Evolutionary conservation across 768 basidiomycete genomes (phyloP), one percentile per base, ranked within the genome.

Genomic region (Leccinum subtestaceum): DNA sequence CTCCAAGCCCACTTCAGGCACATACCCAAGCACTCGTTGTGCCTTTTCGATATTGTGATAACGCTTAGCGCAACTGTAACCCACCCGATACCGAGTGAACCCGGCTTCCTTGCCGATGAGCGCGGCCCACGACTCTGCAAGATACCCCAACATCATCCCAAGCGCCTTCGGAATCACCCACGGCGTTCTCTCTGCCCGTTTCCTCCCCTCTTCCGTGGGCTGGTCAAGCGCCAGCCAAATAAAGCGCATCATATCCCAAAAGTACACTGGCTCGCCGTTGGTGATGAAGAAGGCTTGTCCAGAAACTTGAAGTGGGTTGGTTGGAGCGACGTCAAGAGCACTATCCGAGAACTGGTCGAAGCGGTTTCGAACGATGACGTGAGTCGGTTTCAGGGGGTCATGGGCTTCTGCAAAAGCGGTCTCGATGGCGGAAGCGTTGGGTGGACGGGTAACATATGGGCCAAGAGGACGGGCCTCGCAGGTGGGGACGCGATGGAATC

Each of bases 21-120:
- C 93, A 74, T 99, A 99, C 2, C 94, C 95, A 45, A 99, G 77
- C 60, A 98, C 82, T 59, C 94, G 77, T 65, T 95, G 79, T 10
- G 96, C 90, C 77, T 90, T 95, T 75, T 98, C 97, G 49, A 95
- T 93, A 69, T 97, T 96, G 74, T 95, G 90, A 79, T 88, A 98
- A 62, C 95, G 81, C 56, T 81, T 81, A 46, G 86, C 86, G 69
- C 88, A 91, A 53, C 84, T 87, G 70, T 86, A 94, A 19, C 84
- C 82, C 25, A 98, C 91, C 63, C 91, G 86, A 75, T 86, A 95
- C 58, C 81, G 80, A 19, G 95, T 98, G 67, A 99, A 92, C 17
- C 87, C 85, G 11, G 93, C 86, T 68, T 92, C 86, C 71, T 85
- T 89, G 9, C 94, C 91, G 3, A 80, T 76, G 40, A 94, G 57